Base-by-base conservation (phyloP, 176 grass and related monocot species). In the Triticum timopheevii region DNA sequence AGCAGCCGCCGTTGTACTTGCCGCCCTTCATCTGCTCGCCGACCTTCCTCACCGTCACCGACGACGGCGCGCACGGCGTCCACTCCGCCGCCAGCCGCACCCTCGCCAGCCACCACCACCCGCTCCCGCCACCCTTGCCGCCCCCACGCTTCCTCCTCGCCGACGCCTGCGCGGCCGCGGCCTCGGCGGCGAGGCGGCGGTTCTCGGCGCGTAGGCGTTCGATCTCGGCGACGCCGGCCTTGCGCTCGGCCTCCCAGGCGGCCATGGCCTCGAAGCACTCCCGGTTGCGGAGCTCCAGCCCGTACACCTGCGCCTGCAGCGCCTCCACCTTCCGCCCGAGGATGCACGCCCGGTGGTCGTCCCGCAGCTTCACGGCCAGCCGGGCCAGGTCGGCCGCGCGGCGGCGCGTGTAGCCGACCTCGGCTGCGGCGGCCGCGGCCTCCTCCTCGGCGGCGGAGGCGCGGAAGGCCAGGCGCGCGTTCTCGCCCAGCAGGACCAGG, bases 401-500 rank as follows among this genome's bases (percentile, higher is more conserved):
- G 40, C 89, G 93, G 31, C 96, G 87, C 93, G 89, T 88, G 87
- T 92, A 91, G 0, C 92, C 96, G 23, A 98, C 89, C 82, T 98
- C 96, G 2, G 87, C 86, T 0, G 76, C 78, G 2, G 89, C 85
- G 0, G 90, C 91, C 0, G 92, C 88, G 47, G 86, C 88, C 82
- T 90, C 90, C 40, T 94, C 96, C 68, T 95, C 96, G 28, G 90
- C 93, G 0, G 90, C 64, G 0, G 84, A 78, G 3, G 84, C 88
- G 19, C 90, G 88, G 80, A 95, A 94, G 0, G 79, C 93, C 4
- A 98, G 82, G 22, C 93, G 87, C 84, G 92, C 93, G 85, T 98
- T 98, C 92, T 98, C 96, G 45, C 93, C 96, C 4, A 98, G 91
- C 45, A 98, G 86, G 25, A 98, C 93, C 42, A 98, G 92, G 1